Percentiles rank a stretch among this genome's conserved stretches.
These are phyloP conservation scores for Talaromyces borbonicus DNA, from an alignment of 495 filamentous ascomycete genomes.

Conservation along the genomic window DNA sequence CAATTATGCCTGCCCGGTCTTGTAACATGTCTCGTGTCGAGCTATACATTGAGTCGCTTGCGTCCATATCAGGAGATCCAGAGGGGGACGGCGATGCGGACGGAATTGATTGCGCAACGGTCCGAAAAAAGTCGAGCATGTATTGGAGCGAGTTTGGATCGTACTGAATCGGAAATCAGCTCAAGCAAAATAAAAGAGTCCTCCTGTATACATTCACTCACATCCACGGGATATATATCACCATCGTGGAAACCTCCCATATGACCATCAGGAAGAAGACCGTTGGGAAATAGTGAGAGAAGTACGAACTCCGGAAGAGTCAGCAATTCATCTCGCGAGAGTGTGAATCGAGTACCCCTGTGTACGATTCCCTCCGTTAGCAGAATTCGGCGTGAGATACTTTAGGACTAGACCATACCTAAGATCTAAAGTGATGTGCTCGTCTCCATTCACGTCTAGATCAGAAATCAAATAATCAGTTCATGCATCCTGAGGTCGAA, in stretches of 20 bases:
- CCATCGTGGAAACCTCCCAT: constrained; percentile 88
- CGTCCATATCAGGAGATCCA: constrained; percentile 50
- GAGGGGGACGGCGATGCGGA: constrained; percentile 52
- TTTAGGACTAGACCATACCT: constrained; percentile 47
- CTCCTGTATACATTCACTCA: constrained; percentile 37
- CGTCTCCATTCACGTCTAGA: constrained; percentile 77
- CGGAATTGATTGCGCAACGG: constrained; percentile 88
- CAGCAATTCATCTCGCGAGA: constrained; percentile 89
- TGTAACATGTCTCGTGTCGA: constrained; percentile 67
- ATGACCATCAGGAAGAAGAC: constrained; percentile 92
- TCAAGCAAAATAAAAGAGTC: constrained; percentile 15
- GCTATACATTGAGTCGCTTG: constrained; percentile 58
- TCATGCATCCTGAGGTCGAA: neutral
- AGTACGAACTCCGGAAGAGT: constrained; percentile 96
- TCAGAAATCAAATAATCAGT: constrained; percentile 6
- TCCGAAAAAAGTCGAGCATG: constrained; percentile 98
- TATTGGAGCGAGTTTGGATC: constrained; percentile 93
- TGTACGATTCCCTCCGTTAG: constrained; percentile 18
- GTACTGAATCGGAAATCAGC: constrained; percentile 54
- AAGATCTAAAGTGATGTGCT: constrained; percentile 90
- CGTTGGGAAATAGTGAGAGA: constrained; percentile 97
- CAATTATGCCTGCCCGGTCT: constrained; percentile 93
- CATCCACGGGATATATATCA: constrained; percentile 94
- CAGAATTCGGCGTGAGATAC: neutral
- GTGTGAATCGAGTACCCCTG: constrained; percentile 84